Evolutionary conservation across 352 stramenopile genomes (phyloP), one percentile per base, ranked within the genome.

Genomic region (Aphanomyces invadans): DNA sequence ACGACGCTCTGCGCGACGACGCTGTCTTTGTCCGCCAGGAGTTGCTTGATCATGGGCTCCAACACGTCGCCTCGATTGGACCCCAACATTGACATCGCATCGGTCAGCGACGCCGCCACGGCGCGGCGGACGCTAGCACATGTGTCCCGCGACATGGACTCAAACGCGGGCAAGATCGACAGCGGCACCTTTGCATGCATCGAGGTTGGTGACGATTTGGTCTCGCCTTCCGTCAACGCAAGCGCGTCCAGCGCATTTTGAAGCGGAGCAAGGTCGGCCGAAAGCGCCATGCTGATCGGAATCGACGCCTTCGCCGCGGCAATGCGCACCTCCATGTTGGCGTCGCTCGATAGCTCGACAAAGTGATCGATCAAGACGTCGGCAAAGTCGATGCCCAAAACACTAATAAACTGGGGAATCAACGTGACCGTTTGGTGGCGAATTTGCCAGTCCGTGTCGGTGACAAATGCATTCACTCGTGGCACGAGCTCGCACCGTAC

Each of bases 291-390:
- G 11, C 81, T 81, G 33, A 95, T 71, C 39, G 83, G 55, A 62
- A 86, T 92, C 17, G 78, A 73, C 17, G 72, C 73, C 61, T 91
- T 83, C 11, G 81, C 83, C 63, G 82, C 91, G 0, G 82, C 84
- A 39, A 76, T 79, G 36, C 86, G 81, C 61, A 95, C 87, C 73
- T 95, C 86, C 9, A 95, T 84, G n/a, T 85, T 95, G 29, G 79
- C 79, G 68, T 95, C 86, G 25, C 80, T 73, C 33, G 88, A 75
- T 74, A 95, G 89, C 10, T 73, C 86, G 19, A 95, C 80, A 66
- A 92, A 95, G 73, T 95, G 85, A 61, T 95, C 84, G 33, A 95
- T 83, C 63, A 95, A 84, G 17, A 95, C 75, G 49, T 95, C 84
- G 21, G 77, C 81, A 71, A 93, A 93, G 45, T 93, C 84, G 1